A percentile compares a stretch with the other conserved stretches of the same genome.
phyloP scores from a whole-genome alignment of 2,329 filamentous ascomycete species.

The Phaeophleospora eucalypticola region DNA sequence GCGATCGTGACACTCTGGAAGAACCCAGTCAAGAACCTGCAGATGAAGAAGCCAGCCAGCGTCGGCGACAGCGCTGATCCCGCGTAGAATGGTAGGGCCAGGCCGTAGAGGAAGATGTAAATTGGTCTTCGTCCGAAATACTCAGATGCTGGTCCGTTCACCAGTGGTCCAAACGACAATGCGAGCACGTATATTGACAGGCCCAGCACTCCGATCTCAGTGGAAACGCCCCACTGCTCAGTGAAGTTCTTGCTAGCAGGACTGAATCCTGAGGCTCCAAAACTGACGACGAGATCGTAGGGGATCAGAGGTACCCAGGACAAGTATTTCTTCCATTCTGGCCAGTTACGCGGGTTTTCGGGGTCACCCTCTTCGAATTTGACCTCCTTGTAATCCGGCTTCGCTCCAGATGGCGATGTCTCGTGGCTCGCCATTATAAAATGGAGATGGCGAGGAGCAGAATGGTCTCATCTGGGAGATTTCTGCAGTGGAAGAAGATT shows the following conservation, averaged over 20 bases:
- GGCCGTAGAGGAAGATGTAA: slow-evolving; percentile 33
- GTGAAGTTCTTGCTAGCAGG: slow-evolving; percentile 40
- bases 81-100: slow-evolving; percentile 41
- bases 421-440: not conserved
- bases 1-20: slow-evolving; percentile 35
- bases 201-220: slow-evolving; percentile 42
- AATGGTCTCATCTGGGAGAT: too few relatives aligned
- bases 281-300: slow-evolving; percentile 23
- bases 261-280: slow-evolving; percentile 47
- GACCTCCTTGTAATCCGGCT: slow-evolving; percentile 3
- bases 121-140: slow-evolving; percentile 13
- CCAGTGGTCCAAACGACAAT: slow-evolving; percentile 34
- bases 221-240: slow-evolving; percentile 39
- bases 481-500: too few relatives aligned
- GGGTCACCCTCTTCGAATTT: slow-evolving; percentile 4
- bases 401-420: not conserved
- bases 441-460: not conserved
- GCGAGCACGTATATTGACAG: slow-evolving; percentile 44
- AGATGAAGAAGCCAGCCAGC: slow-evolving; percentile 39
- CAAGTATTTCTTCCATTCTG: slow-evolving; percentile 11
- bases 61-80: slow-evolving; percentile 41
- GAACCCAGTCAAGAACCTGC: slow-evolving; percentile 44
- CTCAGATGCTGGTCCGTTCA: slow-evolving; percentile 14
- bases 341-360: slow-evolving; percentile 8
- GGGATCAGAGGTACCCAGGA: slow-evolving; percentile 12